Percentiles rank a stretch among this genome's conserved stretches.
phyloP scores from a whole-genome alignment of 2,329 filamentous ascomycete genomes.

The Scedosporium apiospermum region DNA sequence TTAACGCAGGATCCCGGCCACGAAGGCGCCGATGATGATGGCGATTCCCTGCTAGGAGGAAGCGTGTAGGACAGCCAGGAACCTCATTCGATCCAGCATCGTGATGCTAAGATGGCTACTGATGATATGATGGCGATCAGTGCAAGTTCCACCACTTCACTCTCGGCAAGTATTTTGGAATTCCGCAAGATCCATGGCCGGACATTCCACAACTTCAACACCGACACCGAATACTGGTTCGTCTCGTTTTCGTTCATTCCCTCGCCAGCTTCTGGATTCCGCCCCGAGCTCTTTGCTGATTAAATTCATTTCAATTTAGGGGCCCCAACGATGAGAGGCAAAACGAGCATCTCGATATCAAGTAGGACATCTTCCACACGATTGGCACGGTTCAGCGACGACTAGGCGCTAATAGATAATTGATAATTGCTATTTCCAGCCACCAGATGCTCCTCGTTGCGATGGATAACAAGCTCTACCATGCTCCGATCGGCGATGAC shows the following conservation, averaged over 20 bases:
- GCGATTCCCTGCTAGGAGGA: background rate
- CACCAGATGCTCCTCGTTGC: constrained; percentile 14
- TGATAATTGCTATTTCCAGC: constrained; percentile 2
- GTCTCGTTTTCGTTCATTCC: background rate
- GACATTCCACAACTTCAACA: constrained; percentile 14
- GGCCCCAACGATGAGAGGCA: constrained; percentile 11
- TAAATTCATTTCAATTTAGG: background rate
- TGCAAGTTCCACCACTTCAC: constrained; percentile 18
- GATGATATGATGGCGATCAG: background rate
- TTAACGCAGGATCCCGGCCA: background rate
- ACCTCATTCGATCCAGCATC: too few relatives aligned
- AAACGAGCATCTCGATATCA: constrained; percentile 12
- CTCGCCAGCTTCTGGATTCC: too few relatives aligned
- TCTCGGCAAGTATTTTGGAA: constrained; percentile 20
- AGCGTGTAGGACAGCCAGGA: background rate
- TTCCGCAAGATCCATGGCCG: constrained; percentile 19
- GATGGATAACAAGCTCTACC: constrained; percentile 14
- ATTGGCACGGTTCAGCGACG: background rate
- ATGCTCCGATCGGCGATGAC: constrained; percentile 13
- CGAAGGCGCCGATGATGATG: background rate
- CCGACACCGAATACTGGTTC: constrained; percentile 15
- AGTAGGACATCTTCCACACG: constrained; percentile 6
- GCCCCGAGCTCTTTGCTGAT: too few relatives aligned
- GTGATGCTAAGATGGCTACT: too few relatives aligned
- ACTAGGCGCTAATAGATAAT: background rate